These are phyloP conservation scores for Lyophyllum atratum DNA, from an alignment of 768 basidiomycete species.

Conservation along the genomic window DNA sequence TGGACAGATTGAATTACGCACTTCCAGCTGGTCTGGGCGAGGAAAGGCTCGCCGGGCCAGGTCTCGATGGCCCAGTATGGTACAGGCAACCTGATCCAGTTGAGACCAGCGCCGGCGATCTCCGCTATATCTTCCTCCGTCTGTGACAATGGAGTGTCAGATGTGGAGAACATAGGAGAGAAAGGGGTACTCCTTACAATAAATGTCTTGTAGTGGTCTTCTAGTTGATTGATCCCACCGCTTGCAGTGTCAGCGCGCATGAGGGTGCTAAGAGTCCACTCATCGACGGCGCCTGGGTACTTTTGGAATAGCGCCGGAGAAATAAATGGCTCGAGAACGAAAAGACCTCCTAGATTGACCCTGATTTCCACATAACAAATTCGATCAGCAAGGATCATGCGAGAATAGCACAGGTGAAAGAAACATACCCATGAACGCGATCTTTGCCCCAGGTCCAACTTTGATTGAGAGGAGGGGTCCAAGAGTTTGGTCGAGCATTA, in stretches of 20 bases:
- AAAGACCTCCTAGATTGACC: constrained; percentile 79
- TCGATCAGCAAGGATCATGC: constrained; percentile 9
- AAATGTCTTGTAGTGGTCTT: constrained; percentile 83
- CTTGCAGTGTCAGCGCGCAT: constrained; percentile 56
- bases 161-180: neutral
- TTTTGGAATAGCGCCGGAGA: constrained; percentile 68
- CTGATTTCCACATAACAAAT: constrained; percentile 32
- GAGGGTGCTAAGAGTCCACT: constrained; percentile 70
- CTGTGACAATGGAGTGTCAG: constrained; percentile 35
- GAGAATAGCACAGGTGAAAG: neutral
- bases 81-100: constrained; percentile 82
- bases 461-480: constrained; percentile 78
- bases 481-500: constrained; percentile 72
- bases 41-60: constrained; percentile 77
- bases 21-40: constrained; percentile 76
- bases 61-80: constrained; percentile 84
- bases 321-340: constrained; percentile 76
- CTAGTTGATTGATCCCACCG: constrained; percentile 60
- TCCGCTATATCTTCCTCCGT: constrained; percentile 90
- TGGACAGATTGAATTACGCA: constrained; percentile 30
- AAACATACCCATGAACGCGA: constrained; percentile 60
- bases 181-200: constrained; percentile 52
- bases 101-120: constrained; percentile 87
- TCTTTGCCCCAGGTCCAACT: constrained; percentile 72
- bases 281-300: constrained; percentile 64